A percentile compares a stretch with the other conserved stretches of the same genome.
These are phyloP conservation scores for Lodderomyces jiufengensis DNA, from an alignment of 1,139 yeast species.

Conservation along the genomic window DNA sequence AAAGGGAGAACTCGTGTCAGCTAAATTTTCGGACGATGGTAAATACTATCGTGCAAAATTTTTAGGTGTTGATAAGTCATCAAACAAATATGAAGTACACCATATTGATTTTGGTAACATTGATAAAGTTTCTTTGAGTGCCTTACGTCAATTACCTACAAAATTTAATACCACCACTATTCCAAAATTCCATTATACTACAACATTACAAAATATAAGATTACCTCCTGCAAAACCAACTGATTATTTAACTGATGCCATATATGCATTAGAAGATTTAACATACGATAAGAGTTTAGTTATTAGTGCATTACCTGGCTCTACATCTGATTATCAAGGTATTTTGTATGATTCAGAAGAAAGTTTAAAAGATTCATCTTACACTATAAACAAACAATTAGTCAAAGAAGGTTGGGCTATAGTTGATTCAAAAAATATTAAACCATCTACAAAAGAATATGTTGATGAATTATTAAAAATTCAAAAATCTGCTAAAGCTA, in stretches of 20 bases:
- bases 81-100: conserved; percentile 48
- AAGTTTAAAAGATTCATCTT: conserved; percentile 52
- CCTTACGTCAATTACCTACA: conserved; percentile 54
- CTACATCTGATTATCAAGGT: conserved; percentile 44
- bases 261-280: conserved; percentile 53
- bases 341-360: conserved; percentile 62
- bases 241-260: conserved; percentile 59
- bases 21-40: conserved; percentile 50
- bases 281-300: conserved; percentile 57
- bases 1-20: conserved; percentile 59
- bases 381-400: conserved; percentile 62
- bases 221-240: conserved; percentile 60
- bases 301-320: conserved; percentile 46
- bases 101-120: conserved; percentile 66
- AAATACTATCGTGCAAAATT: conserved; percentile 63
- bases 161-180: conserved; percentile 39
- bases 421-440: conserved; percentile 41
- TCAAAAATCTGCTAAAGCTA: conserved; percentile 48
- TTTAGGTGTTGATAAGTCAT: conserved; percentile 44
- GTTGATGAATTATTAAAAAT: conserved; percentile 38
- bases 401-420: conserved; percentile 66
- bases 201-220: conserved; percentile 52
- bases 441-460: conserved; percentile 32
- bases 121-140: conserved; percentile 44
- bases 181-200: conserved; percentile 59